Percentiles rank a stretch among this genome's conserved stretches.
Conservation (phyloP, 495 filamentous ascomycete genomes). For the Tuber brumale region DNA sequence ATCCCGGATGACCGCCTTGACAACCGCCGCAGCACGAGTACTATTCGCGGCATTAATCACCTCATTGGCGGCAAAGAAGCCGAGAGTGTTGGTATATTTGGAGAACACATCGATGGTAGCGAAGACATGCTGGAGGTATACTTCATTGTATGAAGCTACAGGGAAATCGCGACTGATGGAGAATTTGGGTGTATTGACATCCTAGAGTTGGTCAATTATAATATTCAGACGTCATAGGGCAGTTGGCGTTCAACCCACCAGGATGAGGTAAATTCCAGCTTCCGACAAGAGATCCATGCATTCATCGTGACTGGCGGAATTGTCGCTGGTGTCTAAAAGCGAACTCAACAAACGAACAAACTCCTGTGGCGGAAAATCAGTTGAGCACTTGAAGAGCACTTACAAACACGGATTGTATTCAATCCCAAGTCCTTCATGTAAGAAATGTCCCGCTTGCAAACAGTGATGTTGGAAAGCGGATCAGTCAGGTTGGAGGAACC, state of each 20-base stretch:
- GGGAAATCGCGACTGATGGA: conserved; percentile 78
- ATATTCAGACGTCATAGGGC: background rate
- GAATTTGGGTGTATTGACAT: conserved; percentile 66
- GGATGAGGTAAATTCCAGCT: conserved; percentile 84
- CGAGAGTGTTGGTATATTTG: conserved; percentile 80
- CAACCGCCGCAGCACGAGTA: conserved; percentile 69
- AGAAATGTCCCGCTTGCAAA: conserved; percentile 75
- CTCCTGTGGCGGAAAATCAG: background rate
- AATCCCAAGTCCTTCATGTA: conserved; percentile 79
- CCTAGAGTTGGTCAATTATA: conserved; percentile 13
- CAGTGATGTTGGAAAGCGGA: conserved; percentile 58
- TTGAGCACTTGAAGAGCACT: background rate
- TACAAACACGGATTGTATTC: conserved; percentile 80
- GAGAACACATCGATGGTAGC: conserved; percentile 84
- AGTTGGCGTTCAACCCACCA: conserved; percentile 48
- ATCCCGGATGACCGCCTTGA: conserved; percentile 90
- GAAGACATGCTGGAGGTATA: conserved; percentile 88
- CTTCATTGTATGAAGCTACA: conserved; percentile 74
- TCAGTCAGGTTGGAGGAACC: conserved; percentile 72
- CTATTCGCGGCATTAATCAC: conserved; percentile 81
- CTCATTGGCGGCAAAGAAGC: conserved; percentile 96
- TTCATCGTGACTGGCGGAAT: conserved; percentile 69
- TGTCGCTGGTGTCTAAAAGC: conserved; percentile 67
- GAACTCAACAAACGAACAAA: conserved; percentile 13
- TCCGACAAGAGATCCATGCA: conserved; percentile 78